Conservation (phyloP, 257 asterid species). For the Solanum acaule region DNA sequence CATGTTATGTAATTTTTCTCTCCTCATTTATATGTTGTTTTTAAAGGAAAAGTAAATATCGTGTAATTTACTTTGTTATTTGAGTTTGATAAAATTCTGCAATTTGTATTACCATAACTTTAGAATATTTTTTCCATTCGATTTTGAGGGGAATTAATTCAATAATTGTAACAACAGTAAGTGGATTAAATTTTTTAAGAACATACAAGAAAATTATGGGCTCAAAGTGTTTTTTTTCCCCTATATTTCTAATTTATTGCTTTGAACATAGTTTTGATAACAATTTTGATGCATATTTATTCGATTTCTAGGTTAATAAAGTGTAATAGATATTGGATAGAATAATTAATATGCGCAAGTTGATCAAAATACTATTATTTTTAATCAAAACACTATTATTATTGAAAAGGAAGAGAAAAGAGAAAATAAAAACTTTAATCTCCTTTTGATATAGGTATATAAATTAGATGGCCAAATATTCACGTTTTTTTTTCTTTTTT, state of each 20-base stretch:
- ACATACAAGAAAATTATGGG: no score
- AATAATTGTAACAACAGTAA: no score
- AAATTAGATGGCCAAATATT: background rate
- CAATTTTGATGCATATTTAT: background rate
- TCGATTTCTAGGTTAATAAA: background rate
- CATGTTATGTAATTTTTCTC: background rate
- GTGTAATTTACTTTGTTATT: background rate
- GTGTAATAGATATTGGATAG: background rate
- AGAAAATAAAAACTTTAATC: background rate
- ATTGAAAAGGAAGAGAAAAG: background rate
- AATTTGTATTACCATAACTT: no score
- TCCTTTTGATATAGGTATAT: background rate
- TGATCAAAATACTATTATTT: background rate
- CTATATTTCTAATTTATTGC: no score
- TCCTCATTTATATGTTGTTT: background rate
- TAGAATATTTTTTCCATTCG: no score
- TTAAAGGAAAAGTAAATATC: no score
- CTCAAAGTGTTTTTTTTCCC: no score
- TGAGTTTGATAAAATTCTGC: background rate
- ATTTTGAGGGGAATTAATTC: background rate
- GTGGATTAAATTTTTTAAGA: no score
- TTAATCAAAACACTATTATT: background rate
- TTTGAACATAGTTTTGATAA: no score
- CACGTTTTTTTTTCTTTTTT: background rate
- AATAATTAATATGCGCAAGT: background rate